Evolutionary conservation across 2,329 filamentous ascomycete genomes (phyloP).

Genomic region (Pseudogymnoascus sp.): DNA sequence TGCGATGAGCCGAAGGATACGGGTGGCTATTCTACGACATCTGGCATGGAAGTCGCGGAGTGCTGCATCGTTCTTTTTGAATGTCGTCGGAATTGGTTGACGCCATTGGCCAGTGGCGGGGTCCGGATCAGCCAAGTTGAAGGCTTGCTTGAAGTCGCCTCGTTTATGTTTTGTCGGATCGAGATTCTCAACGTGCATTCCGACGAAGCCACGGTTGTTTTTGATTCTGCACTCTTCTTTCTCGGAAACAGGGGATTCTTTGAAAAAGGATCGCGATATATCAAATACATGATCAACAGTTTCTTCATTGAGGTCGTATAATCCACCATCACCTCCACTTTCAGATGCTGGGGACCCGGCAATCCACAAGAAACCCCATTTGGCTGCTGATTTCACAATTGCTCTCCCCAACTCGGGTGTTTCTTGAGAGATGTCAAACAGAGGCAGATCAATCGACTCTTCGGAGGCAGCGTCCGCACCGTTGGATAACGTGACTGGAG

Average conservation of each 20-base stretch:
- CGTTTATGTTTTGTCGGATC: background rate
- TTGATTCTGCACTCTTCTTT: slow-evolving; percentile 30
- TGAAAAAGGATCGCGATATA: background rate
- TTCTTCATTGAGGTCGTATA: background rate
- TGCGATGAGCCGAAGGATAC: slow-evolving; percentile 70
- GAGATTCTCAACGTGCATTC: slow-evolving; percentile 43
- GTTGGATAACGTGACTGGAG: background rate
- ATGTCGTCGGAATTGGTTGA: slow-evolving; percentile 39
- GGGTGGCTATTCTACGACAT: slow-evolving; percentile 67
- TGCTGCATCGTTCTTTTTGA: slow-evolving; percentile 39
- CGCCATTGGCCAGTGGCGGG: slow-evolving; percentile 41
- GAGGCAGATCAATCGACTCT: background rate
- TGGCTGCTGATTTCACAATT: background rate
- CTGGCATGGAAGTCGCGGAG: slow-evolving; percentile 61
- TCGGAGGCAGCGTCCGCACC: background rate
- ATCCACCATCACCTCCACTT: background rate
- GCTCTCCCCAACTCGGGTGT: background rate
- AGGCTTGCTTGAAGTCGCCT: slow-evolving; percentile 3
- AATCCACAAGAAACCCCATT: slow-evolving; percentile 4
- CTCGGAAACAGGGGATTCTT: background rate
- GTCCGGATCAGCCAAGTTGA: slow-evolving; percentile 21
- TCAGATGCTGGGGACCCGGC: background rate
- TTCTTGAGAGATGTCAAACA: slow-evolving; percentile 3
- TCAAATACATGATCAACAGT: background rate
- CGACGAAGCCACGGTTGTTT: slow-evolving; percentile 50